Percentiles rank a stretch among this genome's conserved stretches.
Conservation (phyloP, 257 asterid species). For the Avicennia marina region DNA sequence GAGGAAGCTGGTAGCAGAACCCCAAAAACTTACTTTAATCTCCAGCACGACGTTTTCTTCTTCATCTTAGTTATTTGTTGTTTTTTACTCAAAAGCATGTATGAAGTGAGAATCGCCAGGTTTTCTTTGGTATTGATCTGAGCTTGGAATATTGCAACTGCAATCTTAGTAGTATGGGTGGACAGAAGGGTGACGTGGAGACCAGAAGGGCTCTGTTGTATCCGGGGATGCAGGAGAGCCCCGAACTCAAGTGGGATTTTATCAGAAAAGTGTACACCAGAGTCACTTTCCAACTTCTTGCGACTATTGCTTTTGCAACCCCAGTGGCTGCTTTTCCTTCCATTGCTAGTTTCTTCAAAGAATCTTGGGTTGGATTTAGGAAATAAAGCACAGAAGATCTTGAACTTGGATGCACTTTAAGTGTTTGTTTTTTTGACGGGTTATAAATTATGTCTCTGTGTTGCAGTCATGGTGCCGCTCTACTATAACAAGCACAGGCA, state of each 20-base stretch:
- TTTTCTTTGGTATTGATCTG: no score
- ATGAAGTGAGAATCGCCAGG: no score
- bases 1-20: no score
- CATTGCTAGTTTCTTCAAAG: slow-evolving; percentile 31
- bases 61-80: no score
- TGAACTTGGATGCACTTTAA: neutral
- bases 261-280: slow-evolving; percentile 55
- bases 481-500: neutral
- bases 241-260: slow-evolving; percentile 54
- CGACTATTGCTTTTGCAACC: slow-evolving; percentile 45
- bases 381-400: neutral
- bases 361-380: slow-evolving; percentile 29
- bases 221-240: slow-evolving; percentile 52
- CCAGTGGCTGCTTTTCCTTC: slow-evolving; percentile 35
- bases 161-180: no score
- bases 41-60: no score
- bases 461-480: slow-evolving; percentile 17
- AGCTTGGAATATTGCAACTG: no score
- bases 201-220: slow-evolving; percentile 31
- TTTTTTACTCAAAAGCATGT: no score
- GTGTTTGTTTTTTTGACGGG: neutral
- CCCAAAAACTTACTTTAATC: no score
- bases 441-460: neutral
- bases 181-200: slow-evolving; percentile 53
- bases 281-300: slow-evolving; percentile 35